phyloP scores from a whole-genome alignment of 2,329 filamentous ascomycete genomes.

The Phialophora chinensis region DNA sequence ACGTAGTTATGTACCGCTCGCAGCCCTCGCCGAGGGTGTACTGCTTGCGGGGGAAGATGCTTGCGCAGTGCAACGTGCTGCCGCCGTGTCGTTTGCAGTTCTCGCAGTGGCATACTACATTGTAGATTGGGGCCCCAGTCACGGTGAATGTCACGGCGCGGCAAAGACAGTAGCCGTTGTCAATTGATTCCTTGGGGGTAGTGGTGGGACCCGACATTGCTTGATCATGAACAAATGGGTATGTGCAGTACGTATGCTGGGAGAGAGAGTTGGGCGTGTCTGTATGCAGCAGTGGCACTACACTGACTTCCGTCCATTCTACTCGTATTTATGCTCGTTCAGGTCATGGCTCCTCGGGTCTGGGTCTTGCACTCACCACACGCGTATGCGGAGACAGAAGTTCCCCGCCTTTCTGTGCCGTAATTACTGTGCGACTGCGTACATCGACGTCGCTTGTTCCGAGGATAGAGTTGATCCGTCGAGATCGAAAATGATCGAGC shows the following conservation, averaged over 20 bases:
- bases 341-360: neutral
- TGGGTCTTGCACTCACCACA: too few relatives aligned
- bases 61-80: conserved; percentile 31
- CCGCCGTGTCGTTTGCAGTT: conserved; percentile 34
- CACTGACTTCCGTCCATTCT: neutral
- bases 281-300: neutral
- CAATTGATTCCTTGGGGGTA: conserved; percentile 9
- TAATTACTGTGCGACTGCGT: too few relatives aligned
- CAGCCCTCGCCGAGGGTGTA: conserved; percentile 27
- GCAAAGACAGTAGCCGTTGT: conserved; percentile 32
- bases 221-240: neutral
- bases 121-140: conserved; percentile 30
- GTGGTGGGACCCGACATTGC: neutral
- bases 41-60: conserved; percentile 28
- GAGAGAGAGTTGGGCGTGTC: neutral
- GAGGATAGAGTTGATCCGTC: too few relatives aligned
- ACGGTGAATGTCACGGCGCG: conserved; percentile 31
- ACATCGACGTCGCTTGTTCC: too few relatives aligned
- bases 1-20: conserved; percentile 22
- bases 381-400: too few relatives aligned
- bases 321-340: neutral
- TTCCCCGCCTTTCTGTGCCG: too few relatives aligned
- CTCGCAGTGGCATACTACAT: conserved; percentile 34
- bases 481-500: too few relatives aligned
- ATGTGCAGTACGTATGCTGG: neutral